Evolutionary conservation across 2,329 filamentous ascomycete genomes (phyloP).

Genomic region (Paecilomyces sp.): DNA sequence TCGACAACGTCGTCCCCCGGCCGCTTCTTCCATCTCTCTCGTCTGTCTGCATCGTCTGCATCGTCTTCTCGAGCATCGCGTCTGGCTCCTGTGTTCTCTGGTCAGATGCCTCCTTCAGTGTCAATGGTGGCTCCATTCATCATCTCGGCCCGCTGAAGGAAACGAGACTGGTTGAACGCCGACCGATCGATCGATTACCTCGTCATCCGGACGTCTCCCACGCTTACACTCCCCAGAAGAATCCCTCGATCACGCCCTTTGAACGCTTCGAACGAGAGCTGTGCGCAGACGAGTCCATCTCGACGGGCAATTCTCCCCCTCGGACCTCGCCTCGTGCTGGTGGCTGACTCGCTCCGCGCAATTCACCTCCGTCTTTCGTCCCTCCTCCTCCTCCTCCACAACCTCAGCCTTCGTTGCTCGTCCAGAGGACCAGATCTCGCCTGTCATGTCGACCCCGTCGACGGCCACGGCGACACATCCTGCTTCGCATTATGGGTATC

Average conservation of each 20-base stretch:
- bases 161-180: not conserved
- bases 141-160: not conserved
- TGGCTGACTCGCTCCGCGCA: not conserved
- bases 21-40: not conserved
- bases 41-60: not conserved
- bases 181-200: not conserved
- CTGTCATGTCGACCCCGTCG: constrained; percentile 71
- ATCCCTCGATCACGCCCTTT: not conserved
- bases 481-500: constrained; percentile 58
- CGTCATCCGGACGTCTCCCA: not conserved
- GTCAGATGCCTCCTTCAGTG: not conserved
- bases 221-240: not conserved
- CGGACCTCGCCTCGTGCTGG: not conserved
- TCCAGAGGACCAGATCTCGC: not conserved
- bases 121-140: not conserved
- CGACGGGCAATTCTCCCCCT: not conserved
- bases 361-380: not conserved
- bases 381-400: not conserved
- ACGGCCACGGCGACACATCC: constrained; percentile 67
- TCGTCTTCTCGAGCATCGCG: not conserved
- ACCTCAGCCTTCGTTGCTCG: not conserved
- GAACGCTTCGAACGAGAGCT: not conserved
- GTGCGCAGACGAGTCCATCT: not conserved
- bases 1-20: not conserved
- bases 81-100: not conserved